A percentile compares a stretch with the other conserved stretches of the same genome.
phyloP scores from a whole-genome alignment of 2,329 filamentous ascomycete genomes.

The Penicillium sp. region DNA sequence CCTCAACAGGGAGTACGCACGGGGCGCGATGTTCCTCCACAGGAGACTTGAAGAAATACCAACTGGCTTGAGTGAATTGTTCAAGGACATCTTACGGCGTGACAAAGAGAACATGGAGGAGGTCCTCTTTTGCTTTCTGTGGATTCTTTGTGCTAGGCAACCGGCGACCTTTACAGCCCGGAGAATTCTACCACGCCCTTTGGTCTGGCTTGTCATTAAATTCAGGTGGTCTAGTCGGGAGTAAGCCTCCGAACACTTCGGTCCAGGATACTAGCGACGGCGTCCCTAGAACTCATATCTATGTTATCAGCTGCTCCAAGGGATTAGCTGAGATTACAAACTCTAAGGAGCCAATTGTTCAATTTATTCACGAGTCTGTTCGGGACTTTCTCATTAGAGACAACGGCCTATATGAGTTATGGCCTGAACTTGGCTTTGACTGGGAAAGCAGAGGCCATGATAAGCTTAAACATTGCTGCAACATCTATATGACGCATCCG shows the following conservation, averaged over 20 bases:
- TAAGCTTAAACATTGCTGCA: conserved; percentile 39
- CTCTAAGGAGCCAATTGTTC: conserved; percentile 22
- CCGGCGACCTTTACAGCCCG: conserved; percentile 23
- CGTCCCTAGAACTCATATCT: conserved; percentile 1
- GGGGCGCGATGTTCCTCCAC: background rate
- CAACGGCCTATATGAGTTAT: conserved; percentile 29
- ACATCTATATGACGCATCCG: conserved; percentile 5
- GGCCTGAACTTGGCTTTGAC: conserved; percentile 28
- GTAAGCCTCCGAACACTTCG: background rate
- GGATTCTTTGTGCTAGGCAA: conserved; percentile 52
- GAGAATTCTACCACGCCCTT: conserved; percentile 37
- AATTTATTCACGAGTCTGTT: conserved; percentile 41
- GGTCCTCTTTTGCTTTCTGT: conserved; percentile 51
- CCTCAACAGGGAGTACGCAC: conserved; percentile 43
- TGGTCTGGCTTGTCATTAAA: conserved; percentile 15
- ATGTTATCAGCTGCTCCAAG: conserved; percentile 29
- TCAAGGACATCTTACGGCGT: conserved; percentile 52
- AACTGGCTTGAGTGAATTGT: conserved; percentile 41
- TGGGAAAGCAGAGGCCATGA: conserved; percentile 43
- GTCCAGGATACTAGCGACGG: background rate
- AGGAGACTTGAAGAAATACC: background rate
- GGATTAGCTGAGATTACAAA: conserved; percentile 33
- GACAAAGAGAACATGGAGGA: conserved; percentile 45
- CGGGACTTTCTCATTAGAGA: conserved; percentile 35
- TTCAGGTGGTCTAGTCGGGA: background rate